Evolutionary conservation across 148 eudicot genomes (phyloP).

Genomic region (Rhododendron williamsianum): DNA sequence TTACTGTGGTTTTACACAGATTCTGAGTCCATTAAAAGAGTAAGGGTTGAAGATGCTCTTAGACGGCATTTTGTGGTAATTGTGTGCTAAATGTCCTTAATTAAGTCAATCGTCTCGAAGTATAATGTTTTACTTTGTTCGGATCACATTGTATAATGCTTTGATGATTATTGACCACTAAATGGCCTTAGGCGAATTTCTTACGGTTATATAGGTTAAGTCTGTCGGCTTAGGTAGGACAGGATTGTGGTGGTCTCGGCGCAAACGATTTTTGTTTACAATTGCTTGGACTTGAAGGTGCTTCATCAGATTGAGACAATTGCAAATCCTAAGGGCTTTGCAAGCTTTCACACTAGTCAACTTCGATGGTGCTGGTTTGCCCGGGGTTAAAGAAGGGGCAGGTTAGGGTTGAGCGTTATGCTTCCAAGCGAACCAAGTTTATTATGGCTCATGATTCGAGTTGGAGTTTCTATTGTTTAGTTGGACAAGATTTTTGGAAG

Average conservation of each 20-base stretch:
- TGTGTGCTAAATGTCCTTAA: neutral
- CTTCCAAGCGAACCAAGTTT: constrained; percentile 46
- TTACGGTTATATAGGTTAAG: constrained; percentile 14
- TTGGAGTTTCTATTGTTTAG: constrained; percentile 7
- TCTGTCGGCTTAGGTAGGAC: constrained; percentile 54
- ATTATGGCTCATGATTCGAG: constrained; percentile 62
- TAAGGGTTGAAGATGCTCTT: too few relatives aligned
- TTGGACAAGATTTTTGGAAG: too few relatives aligned
- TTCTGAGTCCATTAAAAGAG: too few relatives aligned
- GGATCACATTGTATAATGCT: neutral
- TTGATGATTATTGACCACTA: neutral
- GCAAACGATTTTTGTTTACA: constrained; percentile 54
- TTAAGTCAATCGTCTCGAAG: too few relatives aligned
- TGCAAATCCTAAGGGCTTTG: constrained; percentile 64
- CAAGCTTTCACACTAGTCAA: constrained; percentile 47
- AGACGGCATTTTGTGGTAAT: neutral
- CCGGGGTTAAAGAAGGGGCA: constrained; percentile 68
- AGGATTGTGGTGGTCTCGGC: constrained; percentile 40
- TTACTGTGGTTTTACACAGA: too few relatives aligned
- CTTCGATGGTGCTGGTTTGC: constrained; percentile 46
- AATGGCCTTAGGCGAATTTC: neutral
- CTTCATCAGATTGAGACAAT: constrained; percentile 57
- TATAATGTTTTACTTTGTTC: neutral
- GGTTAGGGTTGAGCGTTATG: constrained; percentile 67
- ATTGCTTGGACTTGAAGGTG: constrained; percentile 50